Evolutionary conservation across 768 basidiomycete genomes (phyloP).

Genomic region (Psilocybe subaeruginosa): DNA sequence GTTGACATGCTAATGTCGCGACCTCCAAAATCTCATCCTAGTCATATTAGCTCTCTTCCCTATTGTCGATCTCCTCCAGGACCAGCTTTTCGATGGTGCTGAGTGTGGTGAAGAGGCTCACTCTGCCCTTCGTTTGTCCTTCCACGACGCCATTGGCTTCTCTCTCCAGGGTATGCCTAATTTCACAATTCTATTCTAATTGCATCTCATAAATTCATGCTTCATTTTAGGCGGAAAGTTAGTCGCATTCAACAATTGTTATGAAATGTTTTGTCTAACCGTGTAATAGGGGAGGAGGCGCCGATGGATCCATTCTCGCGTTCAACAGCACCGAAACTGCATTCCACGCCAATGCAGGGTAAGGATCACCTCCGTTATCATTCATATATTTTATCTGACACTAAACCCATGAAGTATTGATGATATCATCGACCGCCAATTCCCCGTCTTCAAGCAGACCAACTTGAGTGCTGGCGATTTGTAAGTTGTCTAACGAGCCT

Average conservation of each 20-base stretch:
- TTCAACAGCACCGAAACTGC: slow-evolving; percentile 26
- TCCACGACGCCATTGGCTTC: slow-evolving; percentile 27
- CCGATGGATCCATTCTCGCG: slow-evolving; percentile 30
- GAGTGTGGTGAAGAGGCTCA: slow-evolving; percentile 36
- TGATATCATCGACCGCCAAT: slow-evolving; percentile 23
- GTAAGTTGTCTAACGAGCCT: slow-evolving; percentile 12
- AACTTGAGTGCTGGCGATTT: slow-evolving; percentile 25
- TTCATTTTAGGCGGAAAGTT: slow-evolving; percentile 16
- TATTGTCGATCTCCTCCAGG: slow-evolving; percentile 30
- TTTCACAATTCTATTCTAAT: background rate
- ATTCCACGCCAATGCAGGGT: slow-evolving; percentile 24
- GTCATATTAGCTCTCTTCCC: background rate
- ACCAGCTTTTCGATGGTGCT: slow-evolving; percentile 34
- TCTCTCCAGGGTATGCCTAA: slow-evolving; percentile 20
- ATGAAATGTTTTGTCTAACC: background rate
- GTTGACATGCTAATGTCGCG: background rate
- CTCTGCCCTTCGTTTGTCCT: slow-evolving; percentile 25
- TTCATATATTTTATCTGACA: background rate
- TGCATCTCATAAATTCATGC: background rate
- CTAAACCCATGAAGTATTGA: slow-evolving; percentile 19
- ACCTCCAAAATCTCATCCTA: background rate
- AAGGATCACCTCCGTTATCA: background rate
- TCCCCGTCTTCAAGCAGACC: slow-evolving; percentile 23
- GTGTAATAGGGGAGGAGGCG: slow-evolving; percentile 22
- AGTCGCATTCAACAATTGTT: background rate